A percentile compares a stretch with the other conserved stretches of the same genome.
Evolutionary conservation across 2,329 filamentous ascomycete species (phyloP).

Genomic region (Verticillium nonalfalfae): DNA sequence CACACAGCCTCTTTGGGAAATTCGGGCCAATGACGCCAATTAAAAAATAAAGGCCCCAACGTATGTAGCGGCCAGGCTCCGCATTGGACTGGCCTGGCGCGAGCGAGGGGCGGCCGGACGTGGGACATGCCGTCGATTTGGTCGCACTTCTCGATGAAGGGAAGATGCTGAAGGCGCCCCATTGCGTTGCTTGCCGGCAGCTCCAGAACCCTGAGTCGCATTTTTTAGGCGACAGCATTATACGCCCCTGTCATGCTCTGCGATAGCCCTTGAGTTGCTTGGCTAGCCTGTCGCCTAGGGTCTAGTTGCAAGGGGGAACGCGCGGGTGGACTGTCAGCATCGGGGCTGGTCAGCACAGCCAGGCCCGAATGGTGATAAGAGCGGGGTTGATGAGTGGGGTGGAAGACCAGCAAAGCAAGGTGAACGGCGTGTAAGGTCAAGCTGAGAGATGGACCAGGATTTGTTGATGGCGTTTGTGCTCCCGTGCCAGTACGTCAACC

Average conservation of each 20-base stretch:
- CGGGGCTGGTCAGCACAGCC: constrained; percentile 4
- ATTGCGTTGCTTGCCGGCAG: neutral
- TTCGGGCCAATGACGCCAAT: neutral
- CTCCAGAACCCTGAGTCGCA: neutral
- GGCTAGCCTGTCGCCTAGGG: neutral
- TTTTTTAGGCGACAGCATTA: neutral
- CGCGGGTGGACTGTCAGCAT: constrained; percentile 7
- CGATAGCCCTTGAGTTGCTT: constrained; percentile 19
- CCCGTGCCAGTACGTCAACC: neutral
- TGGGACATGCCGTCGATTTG: neutral
- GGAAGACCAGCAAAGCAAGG: constrained; percentile 1
- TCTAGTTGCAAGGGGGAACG: constrained; percentile 1
- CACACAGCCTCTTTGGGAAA: neutral
- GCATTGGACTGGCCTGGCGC: neutral
- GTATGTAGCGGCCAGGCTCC: neutral
- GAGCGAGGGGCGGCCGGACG: neutral
- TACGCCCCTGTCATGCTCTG: constrained; percentile 10
- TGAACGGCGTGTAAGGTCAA: neutral
- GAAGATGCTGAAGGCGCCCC: neutral
- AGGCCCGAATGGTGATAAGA: constrained; percentile 8
- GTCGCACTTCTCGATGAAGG: neutral
- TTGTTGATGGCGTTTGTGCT: neutral
- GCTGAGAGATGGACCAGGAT: neutral
- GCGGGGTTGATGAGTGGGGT: constrained; percentile 7
- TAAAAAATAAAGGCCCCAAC: neutral